Evolutionary conservation across 2,329 filamentous ascomycete genomes (phyloP).

Genomic region (Epicoccum sorghinum): DNA sequence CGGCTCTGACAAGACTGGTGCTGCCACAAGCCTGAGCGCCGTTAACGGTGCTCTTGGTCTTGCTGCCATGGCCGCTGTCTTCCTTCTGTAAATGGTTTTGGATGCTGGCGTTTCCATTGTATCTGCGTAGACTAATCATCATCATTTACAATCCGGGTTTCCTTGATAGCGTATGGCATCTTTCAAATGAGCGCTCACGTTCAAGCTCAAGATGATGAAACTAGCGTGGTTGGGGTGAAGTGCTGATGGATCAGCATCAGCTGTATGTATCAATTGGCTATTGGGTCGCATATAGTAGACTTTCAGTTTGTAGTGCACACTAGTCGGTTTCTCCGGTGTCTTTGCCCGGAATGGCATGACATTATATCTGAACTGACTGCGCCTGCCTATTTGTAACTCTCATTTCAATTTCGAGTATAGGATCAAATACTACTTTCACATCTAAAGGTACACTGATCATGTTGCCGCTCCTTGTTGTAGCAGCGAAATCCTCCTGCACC

Average conservation of each 20-base stretch:
- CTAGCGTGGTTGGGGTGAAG: constrained; percentile 30
- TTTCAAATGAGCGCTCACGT: constrained; percentile 29
- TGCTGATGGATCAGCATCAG: constrained; percentile 38
- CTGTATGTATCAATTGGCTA: constrained; percentile 47
- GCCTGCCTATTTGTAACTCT: constrained; percentile 33
- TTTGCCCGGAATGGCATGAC: constrained; percentile 27
- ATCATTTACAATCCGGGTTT: constrained; percentile 41
- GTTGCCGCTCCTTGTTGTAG: background rate
- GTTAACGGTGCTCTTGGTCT: constrained; percentile 51
- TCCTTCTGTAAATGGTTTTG: constrained; percentile 53
- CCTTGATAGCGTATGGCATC: constrained; percentile 43
- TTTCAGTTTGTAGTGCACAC: constrained; percentile 43
- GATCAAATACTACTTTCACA: background rate
- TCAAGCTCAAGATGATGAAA: constrained; percentile 30
- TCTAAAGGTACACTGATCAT: no score
- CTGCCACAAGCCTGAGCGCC: constrained; percentile 51
- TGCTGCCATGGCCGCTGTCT: constrained; percentile 55
- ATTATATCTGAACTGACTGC: constrained; percentile 28
- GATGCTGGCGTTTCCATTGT: constrained; percentile 46
- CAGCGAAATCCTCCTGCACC: background rate
- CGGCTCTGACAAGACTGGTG: constrained; percentile 36
- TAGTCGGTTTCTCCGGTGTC: constrained; percentile 24
- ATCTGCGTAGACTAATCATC: constrained; percentile 50
- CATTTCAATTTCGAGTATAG: constrained; percentile 28
- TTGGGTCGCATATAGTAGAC: constrained; percentile 36